Evolutionary conservation across 1,284 basidiomycete species (phyloP), one percentile per base, ranked within the genome.

Genomic region (Ganoderma lucidum): DNA sequence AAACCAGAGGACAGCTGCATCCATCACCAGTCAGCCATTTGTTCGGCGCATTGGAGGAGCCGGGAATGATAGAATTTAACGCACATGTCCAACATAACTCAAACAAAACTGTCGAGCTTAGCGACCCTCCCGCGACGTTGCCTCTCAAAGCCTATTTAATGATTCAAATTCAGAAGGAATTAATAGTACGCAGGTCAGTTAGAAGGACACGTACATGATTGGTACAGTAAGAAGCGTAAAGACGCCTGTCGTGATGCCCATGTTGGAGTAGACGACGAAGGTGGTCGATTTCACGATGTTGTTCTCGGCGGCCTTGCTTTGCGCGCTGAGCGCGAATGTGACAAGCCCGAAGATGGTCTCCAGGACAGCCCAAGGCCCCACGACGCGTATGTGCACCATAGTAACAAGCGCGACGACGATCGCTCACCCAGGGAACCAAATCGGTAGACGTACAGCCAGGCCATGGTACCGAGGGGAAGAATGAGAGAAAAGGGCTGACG

Each of bases 51-150:
- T 14, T n/a, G 3, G 8, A n/a, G n/a, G 10, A 53, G 23, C 48
- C 17, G 17, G 42, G 17, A 44, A 17, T 4, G n/a, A 44, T 10
- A 14, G 45, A 1, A 56, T 12, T n/a, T 2, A 6, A 65, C 67
- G 39, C 28, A 71, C 70, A 69, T 4, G 58, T 53, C 67, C 65
- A 67, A 6, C 64, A 19, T 6, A 69, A 44, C 56, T 71, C 70
- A 58, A 69, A 63, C 28, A 67, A 51, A 2, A 69, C 35, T 12
- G 64, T 48, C 3, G 70, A 53, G 37, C 59, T 32, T 15, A 56
- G 35, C 17, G 55, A 28, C 55, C 15, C 15, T 0, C 35, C 14
- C 2, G 32, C 42, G n/a, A 62, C n/a, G 44, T 66, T 63, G 17
- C 66, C 67, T 14, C 61, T 56, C 6, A 53, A 19, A 66, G n/a